Evolutionary conservation across 345 rosid species (phyloP), one percentile per base, ranked within the genome.

Genomic region (Heritiera littoralis): DNA sequence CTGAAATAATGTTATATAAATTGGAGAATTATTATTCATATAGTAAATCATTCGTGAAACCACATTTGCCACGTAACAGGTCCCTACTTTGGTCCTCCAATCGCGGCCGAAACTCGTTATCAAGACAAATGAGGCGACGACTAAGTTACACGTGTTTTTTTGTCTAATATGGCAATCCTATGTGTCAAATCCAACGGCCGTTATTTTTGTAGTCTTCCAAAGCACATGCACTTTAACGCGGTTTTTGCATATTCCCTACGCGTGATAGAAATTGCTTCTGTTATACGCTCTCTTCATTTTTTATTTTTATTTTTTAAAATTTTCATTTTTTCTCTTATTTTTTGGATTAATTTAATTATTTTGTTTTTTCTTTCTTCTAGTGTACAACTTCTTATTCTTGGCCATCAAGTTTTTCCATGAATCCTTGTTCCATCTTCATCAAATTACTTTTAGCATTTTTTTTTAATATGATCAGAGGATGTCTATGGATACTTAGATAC

Each of bases 151-250:
- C 58, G 7, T 54, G n/a, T 14, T 4, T 12, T 32, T 32, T 63
- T 63, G 66, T 32, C 17, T 79, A 52, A 43, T 11, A 70, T 56
- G 69, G 17, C 1, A 40, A 63, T 64, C 68, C 56, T 76, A 84
- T 75, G 78, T 80, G 81, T 38, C 41, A 71, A 10, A 88, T 86
- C 84, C 30, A 43, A 82, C 85, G 84, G 86, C 77, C 56, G 14
- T 4, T 4, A 20, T 79, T 64, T 48, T 58, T 48, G 77, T 69
- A 45, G 78, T 40, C 14, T 23, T 20, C 17, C 17, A 68, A 68
- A 45, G 17, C 72, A 43, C 35, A 12, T 46, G 35, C 73, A 46
- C 38, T 20, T 10, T 68, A 8, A 68, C 54, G 73, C 73, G 73
- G 55, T 68, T 68, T 68, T 68, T n/a, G 73, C 6, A 68, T 20